phyloP scores from a whole-genome alignment of 2,329 filamentous ascomycete species.

The Aspergillus sp. region DNA sequence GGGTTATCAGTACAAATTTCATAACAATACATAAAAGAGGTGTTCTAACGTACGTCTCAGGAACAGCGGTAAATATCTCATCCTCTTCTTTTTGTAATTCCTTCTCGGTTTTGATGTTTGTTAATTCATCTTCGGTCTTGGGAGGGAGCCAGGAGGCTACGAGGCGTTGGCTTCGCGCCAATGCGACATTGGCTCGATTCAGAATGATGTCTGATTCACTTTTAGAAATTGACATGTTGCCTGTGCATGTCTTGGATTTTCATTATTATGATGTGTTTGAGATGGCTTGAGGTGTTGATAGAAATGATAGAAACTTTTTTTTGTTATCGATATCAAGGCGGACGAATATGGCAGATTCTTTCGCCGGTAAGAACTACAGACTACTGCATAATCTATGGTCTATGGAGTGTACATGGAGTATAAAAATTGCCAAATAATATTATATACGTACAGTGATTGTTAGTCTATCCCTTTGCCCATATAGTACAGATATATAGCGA shows the following conservation, averaged over 20 bases:
- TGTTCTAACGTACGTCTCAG: constrained; percentile 46
- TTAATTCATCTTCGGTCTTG: constrained; percentile 34
- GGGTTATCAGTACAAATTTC: neutral
- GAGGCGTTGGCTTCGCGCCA: constrained; percentile 51
- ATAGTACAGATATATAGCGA: too few relatives aligned
- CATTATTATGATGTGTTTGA: constrained; percentile 1
- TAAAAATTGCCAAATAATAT: too few relatives aligned
- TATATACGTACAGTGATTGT: too few relatives aligned
- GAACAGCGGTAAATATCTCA: constrained; percentile 49
- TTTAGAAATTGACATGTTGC: constrained; percentile 18
- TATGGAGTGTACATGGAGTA: too few relatives aligned
- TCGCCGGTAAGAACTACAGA: too few relatives aligned
- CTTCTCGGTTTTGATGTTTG: constrained; percentile 36
- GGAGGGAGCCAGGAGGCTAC: constrained; percentile 54
- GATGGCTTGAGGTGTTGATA: neutral
- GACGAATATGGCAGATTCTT: too few relatives aligned
- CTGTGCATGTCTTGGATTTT: constrained; percentile 1
- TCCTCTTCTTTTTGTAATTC: constrained; percentile 49
- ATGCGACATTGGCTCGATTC: constrained; percentile 49
- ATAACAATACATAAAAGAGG: neutral
- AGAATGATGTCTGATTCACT: constrained; percentile 51
- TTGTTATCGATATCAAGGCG: too few relatives aligned
- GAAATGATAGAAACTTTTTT: too few relatives aligned
- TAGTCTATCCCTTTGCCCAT: too few relatives aligned
- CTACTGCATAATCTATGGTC: too few relatives aligned